Evolutionary conservation across 768 basidiomycete species (phyloP), one percentile per base, ranked within the genome.

Genomic region (Termitomyces titanicus): DNA sequence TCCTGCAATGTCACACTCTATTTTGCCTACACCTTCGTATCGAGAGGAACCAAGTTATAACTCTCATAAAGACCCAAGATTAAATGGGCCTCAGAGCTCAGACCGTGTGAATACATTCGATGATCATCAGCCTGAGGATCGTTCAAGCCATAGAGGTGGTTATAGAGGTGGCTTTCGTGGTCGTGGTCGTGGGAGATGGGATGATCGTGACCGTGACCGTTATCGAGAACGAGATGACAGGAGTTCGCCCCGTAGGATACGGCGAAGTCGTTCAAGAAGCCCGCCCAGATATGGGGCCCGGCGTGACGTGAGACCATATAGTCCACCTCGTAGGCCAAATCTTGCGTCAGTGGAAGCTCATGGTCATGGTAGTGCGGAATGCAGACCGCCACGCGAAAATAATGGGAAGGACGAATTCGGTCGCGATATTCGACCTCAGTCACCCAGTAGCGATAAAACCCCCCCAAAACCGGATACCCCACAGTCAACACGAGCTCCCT

Each of bases 361-460:
- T 42, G 53, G 64, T 47, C 64, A 60, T 59, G 57, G 68, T 62
- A 61, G 67, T 53, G 53, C 64, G 48, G 62, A 63, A 37, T 40
- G 43, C 6, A 45, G 40, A 38, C 33, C 64, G 22, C 60, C 53
- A 44, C 65, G 60, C 59, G 49, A 65, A 47, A 66, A 65, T 20
- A 82, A 67, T n/a, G 84, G 74, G 54, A 90, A 84, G 70, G 90
- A 93, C 79, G 90, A 93, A 70, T 93, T 93, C 70, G 90, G 91
- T 61, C 85, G 91, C 63, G 89, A 92, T 67, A 78, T 91, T 65
- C 79, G 90, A 63, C 72, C 80, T 34, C 70, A 73, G 39, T 84
- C 88, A 37, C 74, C 79, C 44, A 66, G 66, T 20, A 62, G 62
- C 22, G 63, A 63, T 37, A 51, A 57, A 46, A 67, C 69, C 53